Base-by-base conservation (phyloP, 257 asterid genomes). In the Solanum boliviense region DNA sequence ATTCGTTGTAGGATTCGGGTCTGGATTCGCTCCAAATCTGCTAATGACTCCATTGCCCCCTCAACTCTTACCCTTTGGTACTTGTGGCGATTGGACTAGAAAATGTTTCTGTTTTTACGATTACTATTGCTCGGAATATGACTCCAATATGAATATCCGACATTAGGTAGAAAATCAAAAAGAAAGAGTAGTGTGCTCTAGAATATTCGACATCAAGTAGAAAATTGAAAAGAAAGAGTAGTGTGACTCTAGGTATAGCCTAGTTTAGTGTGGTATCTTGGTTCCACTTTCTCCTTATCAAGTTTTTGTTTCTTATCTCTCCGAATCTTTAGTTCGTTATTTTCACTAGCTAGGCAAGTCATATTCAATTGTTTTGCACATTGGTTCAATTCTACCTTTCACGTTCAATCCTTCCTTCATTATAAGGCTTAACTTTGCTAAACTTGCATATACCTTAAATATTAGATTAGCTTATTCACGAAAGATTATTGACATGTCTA, bases 1-100 rank as follows among this genome's bases (percentile, higher is more conserved):
- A 95, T 89, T 85, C 98, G 96, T 67, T 86, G 75, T 86, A 97
- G 98, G 89, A 95, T 94, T 87, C 88, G 92, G 89, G 92, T 93
- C 89, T 95, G 98, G 91, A 91, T 31, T 87, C 88, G 87, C 93
- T 93, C 96, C 1, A 97, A 91, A 90, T 93, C 93, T 86, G 89
- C 91, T 85, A 94, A 86, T 62, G 91, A 88, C 89, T 89, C 95
- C 98, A 89, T 90, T 71, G 48, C 13, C 48, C 48, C 21, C 11
- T 23, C 34, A 12, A 23, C 23, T 25, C n/a, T 36, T 36, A 3
- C 16, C 9, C 7, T 75, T 36, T 3, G 27, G 56, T 38, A n/a
- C 56, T 35, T 9, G 56, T 39, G 36, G 34, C 34, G 4, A 36
- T 41, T 78, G 84, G 60, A 39, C 31, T 39, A 39, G 21, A 76